Percentiles rank a stretch among this genome's conserved stretches.
These are phyloP conservation scores for Botrytis hyacinthi DNA, from an alignment of 2,329 filamentous ascomycete genomes.

Conservation along the genomic window DNA sequence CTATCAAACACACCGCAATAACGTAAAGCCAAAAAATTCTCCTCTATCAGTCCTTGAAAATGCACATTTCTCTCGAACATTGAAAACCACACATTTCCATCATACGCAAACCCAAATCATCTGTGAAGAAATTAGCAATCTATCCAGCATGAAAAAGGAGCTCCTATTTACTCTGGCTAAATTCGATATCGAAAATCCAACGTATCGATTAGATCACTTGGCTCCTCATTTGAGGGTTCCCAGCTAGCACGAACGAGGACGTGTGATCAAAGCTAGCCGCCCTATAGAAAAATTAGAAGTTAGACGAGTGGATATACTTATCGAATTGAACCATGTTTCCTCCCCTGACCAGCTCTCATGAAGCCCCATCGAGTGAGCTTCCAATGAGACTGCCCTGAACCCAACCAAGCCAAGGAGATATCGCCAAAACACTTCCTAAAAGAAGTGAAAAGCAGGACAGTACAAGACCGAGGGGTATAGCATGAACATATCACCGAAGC, in stretches of 20 bases:
- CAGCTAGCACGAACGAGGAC: slow-evolving; percentile 14
- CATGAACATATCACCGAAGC: background rate
- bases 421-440: background rate
- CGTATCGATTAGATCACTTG: background rate
- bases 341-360: background rate
- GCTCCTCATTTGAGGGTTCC: slow-evolving; percentile 7
- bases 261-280: slow-evolving; percentile 12
- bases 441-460: background rate
- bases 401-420: slow-evolving; percentile 4
- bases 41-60: background rate
- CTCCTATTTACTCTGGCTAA: too few species aligned
- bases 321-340: background rate
- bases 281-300: slow-evolving; percentile 13
- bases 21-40: fast-evolving
- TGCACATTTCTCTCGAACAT: background rate
- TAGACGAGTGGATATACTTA: background rate
- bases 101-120: fast-evolving
- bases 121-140: background rate
- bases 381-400: slow-evolving; percentile 4
- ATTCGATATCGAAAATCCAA: too few species aligned
- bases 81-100: background rate
- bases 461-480: background rate
- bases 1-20: background rate
- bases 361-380: slow-evolving; percentile 9
- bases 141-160: too few species aligned